Evolutionary conservation across 169 alveolate genomes (phyloP).

Genomic region (Cystoisospora suis): DNA sequence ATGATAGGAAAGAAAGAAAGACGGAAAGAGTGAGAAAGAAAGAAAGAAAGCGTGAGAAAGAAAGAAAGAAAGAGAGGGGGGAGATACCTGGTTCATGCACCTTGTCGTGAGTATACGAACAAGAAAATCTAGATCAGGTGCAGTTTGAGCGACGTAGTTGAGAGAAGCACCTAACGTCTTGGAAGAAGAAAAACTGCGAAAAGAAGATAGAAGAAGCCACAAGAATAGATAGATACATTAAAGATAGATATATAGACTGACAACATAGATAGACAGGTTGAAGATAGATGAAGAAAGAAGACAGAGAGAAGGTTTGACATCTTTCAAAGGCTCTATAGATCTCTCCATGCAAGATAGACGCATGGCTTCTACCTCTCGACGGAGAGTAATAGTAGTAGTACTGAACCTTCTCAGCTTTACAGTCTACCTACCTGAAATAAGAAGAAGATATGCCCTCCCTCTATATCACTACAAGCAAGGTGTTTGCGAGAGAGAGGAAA

Average conservation of each 20-base stretch:
- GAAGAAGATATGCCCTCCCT: background rate
- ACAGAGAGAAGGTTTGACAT: background rate
- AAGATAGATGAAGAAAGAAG: background rate
- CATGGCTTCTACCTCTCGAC: background rate
- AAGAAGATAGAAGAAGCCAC: background rate
- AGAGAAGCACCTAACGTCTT: constrained; percentile 66
- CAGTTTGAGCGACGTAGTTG: constrained; percentile 65
- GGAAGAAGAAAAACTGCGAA: constrained; percentile 35
- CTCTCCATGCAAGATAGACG: background rate
- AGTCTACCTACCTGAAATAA: background rate
- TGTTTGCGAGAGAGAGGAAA: too few species aligned
- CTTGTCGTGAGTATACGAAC: constrained; percentile 92
- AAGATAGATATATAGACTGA: background rate
- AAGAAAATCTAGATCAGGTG: constrained; percentile 88
- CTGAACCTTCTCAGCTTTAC: background rate
- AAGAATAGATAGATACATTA: background rate
- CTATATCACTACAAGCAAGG: background rate
- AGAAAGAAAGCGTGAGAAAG: constrained; percentile 71
- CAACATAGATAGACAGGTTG: background rate
- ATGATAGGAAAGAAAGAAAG: background rate
- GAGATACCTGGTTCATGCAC: constrained; percentile 86
- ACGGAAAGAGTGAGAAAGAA: constrained; percentile 72
- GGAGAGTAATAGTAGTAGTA: background rate
- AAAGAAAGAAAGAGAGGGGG: background rate
- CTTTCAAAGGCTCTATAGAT: background rate